Conservation (phyloP, 345 rosid species). For the Salix purpurea region DNA sequence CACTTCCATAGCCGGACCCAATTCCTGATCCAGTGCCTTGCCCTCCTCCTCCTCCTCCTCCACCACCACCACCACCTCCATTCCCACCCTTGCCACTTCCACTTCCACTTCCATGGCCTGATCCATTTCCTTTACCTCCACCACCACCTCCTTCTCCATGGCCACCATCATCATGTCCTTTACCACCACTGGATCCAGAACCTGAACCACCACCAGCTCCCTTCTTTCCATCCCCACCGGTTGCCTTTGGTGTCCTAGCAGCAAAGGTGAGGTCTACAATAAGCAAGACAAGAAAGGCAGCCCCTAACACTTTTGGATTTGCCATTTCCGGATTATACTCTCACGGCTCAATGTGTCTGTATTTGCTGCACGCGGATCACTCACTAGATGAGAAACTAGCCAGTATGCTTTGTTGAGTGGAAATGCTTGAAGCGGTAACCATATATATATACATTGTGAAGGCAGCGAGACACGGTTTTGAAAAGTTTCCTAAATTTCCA, state of each 20-base stretch:
- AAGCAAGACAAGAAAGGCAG: conserved; percentile 41
- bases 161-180: not conserved
- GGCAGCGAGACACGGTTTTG: not conserved
- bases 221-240: conserved; percentile 38
- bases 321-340: conserved; percentile 20
- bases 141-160: conserved; percentile 16
- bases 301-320: conserved; percentile 23
- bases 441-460: conserved; percentile 7
- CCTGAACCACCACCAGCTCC: conserved; percentile 32
- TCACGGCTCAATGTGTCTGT: not conserved
- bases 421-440: conserved; percentile 1
- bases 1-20: conserved; percentile 9
- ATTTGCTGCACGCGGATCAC: not conserved
- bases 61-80: conserved; percentile 36
- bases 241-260: conserved; percentile 29
- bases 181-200: not conserved
- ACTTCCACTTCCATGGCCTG: not conserved
- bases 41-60: conserved; percentile 28
- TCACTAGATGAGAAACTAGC: not conserved
- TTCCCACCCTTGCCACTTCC: conserved; percentile 36
- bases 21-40: not conserved
- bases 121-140: conserved; percentile 10
- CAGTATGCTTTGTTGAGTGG: not conserved
- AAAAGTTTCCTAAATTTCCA: not conserved
- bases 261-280: conserved; percentile 43